Evolutionary conservation across 2,329 filamentous ascomycete species (phyloP).

Genomic region (Fusarium palustre): DNA sequence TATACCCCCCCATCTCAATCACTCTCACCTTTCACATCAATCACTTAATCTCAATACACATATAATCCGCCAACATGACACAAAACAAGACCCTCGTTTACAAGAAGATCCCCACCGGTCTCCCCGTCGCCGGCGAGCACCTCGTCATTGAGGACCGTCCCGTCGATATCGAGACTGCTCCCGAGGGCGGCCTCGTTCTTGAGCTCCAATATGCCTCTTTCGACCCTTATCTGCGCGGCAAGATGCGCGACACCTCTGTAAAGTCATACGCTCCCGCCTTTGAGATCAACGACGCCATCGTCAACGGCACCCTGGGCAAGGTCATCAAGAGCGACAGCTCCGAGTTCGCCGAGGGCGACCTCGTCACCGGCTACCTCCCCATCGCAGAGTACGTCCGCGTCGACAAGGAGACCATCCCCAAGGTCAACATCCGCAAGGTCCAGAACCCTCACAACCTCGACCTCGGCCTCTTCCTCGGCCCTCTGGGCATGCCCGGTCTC

Average conservation of each 20-base stretch:
- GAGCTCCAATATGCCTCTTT: slow-evolving; percentile 80
- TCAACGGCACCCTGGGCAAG: slow-evolving; percentile 72
- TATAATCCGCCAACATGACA: slow-evolving; percentile 48
- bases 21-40: neutral
- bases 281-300: slow-evolving; percentile 70
- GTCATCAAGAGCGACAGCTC: slow-evolving; percentile 76
- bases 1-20: neutral
- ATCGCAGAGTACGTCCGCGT: slow-evolving; percentile 77
- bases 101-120: slow-evolving; percentile 73
- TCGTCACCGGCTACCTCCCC: slow-evolving; percentile 68
- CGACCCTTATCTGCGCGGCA: slow-evolving; percentile 86
- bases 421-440: slow-evolving; percentile 62
- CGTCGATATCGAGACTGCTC: slow-evolving; percentile 71
- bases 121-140: slow-evolving; percentile 77
- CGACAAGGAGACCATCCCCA: slow-evolving; percentile 53
- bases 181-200: slow-evolving; percentile 74
- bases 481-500: slow-evolving; percentile 71
- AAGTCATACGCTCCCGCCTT: slow-evolving; percentile 71
- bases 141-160: slow-evolving; percentile 73
- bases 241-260: slow-evolving; percentile 72
- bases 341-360: slow-evolving; percentile 74
- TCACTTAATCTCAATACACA: neutral
- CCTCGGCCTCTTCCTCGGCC: slow-evolving; percentile 75
- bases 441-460: slow-evolving; percentile 78
- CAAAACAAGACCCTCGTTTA: slow-evolving; percentile 81